Percentiles rank a stretch among this genome's conserved stretches.
Evolutionary conservation across 495 filamentous ascomycete genomes (phyloP).

Genomic region (Chlorociboria aeruginascens): DNA sequence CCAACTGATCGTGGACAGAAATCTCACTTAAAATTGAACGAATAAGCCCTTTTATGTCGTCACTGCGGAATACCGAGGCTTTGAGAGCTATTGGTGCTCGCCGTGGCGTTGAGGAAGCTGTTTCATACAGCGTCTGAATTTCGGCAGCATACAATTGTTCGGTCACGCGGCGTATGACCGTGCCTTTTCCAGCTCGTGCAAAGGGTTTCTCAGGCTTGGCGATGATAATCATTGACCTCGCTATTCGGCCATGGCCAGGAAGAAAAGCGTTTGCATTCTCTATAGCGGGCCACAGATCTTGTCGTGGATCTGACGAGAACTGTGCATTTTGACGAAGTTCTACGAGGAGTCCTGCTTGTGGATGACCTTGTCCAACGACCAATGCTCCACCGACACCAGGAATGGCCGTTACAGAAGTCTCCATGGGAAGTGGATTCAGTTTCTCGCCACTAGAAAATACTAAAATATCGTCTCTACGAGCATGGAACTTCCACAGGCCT

Average conservation of each 20-base stretch:
- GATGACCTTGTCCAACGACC: conserved; percentile 36
- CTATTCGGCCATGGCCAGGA: conserved; percentile 3
- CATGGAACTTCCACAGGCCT: conserved; percentile 1
- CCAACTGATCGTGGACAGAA: too few relatives aligned
- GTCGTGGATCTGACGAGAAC: background rate
- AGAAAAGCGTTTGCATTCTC: too few relatives aligned
- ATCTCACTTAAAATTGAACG: too few relatives aligned
- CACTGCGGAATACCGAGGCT: too few relatives aligned
- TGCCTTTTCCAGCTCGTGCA: conserved; percentile 10
- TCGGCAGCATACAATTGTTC: conserved; percentile 2
- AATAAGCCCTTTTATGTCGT: too few relatives aligned
- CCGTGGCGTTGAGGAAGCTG: background rate
- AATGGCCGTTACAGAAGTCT: conserved; percentile 32
- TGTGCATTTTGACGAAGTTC: conserved; percentile 25
- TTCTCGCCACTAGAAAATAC: conserved; percentile 53
- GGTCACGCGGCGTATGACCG: conserved; percentile 5
- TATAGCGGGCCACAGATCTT: too few relatives aligned
- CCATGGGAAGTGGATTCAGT: conserved; percentile 43
- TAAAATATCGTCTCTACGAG: conserved; percentile 36
- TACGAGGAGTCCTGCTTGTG: conserved; percentile 39
- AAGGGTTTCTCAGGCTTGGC: conserved; percentile 6
- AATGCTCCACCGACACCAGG: conserved; percentile 33
- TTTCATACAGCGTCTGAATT: conserved; percentile 6
- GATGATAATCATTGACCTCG: background rate
- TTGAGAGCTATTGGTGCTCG: too few relatives aligned